Base-by-base conservation (phyloP, 371 early-diverging fungal genomes). In the Apophysomyces trapeziformis region DNA sequence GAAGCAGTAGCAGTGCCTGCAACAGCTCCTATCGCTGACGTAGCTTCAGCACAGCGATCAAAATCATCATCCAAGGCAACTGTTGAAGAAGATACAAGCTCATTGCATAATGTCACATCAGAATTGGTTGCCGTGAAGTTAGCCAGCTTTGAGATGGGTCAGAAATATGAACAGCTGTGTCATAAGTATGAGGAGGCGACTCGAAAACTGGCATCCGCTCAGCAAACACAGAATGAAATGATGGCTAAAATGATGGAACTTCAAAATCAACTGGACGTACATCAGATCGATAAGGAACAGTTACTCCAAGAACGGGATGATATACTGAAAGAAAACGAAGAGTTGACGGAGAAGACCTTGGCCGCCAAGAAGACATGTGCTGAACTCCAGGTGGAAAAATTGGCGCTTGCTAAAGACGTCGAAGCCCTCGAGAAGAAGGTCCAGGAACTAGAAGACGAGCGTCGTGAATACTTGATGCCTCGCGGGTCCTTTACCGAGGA, bases 401-500 rank as follows among this genome's bases (percentile, higher is more conserved):
- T 79, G 2, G 38, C 59, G 5, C 26, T 82, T 4, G 71, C 71
- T 6, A 65, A 68, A 35, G 74, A 79, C 2, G 68, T 74, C 12
- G 67, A 75, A 39, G 39, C 50, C 6, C 44, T 77, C 5, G 63
- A 68, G 14, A 47, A 62, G n/a, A 68, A 67, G 14, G 73, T 80
- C 11, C 61, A 64, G 8, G 68, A 65, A 18, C 63, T 83, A 2
- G 83, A 83, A 63, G 68, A 78, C 3, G 80, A 82, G 45, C 76
- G 78, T 18, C 68, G 70, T 12, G 76, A 82, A 35, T 79, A 77
- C 35, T 56, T 82, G 36, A 77, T 77, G 72, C 79, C 82, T 9
- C 77, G 82, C 35, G 77, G 74, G 1, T 74, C 79, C 0, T 82
- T 82, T 41, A 64, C 77, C 0, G 82, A 82, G 63, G 82, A 82